Evolutionary conservation across 2,329 filamentous ascomycete species (phyloP).

Genomic region (Massarina eburnea): DNA sequence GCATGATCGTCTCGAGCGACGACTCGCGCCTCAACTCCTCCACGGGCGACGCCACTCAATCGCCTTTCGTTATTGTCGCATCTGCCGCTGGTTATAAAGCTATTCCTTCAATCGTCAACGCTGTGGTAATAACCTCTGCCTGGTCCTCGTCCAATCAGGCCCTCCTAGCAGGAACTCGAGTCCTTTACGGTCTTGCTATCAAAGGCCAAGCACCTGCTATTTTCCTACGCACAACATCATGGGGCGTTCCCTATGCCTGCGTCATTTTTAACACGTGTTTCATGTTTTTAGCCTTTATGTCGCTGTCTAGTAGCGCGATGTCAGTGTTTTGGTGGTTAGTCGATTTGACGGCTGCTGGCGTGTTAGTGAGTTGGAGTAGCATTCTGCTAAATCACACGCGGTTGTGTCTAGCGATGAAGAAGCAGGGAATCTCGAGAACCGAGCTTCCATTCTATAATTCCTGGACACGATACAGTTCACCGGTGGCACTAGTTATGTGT

Average conservation of each 20-base stretch:
- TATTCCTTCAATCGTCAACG: conserved; percentile 72
- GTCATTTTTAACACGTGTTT: conserved; percentile 41
- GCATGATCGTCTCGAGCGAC: conserved; percentile 57
- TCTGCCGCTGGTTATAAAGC: conserved; percentile 32
- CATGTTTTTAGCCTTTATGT: conserved; percentile 51
- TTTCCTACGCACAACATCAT: conserved; percentile 48
- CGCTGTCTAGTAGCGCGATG: conserved; percentile 45
- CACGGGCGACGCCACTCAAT: conserved; percentile 21
- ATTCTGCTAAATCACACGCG: conserved; percentile 60
- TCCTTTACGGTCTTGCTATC: conserved; percentile 50
- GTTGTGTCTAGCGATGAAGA: conserved; percentile 48
- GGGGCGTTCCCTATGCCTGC: conserved; percentile 43
- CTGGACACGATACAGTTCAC: conserved; percentile 40
- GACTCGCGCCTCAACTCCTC: conserved; percentile 53
- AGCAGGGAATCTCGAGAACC: conserved; percentile 57
- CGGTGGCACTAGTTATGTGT: conserved; percentile 45
- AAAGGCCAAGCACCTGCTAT: conserved; percentile 54
- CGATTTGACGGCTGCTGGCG: conserved; percentile 63
- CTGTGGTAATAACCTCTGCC: conserved; percentile 70
- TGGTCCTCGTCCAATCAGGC: conserved; percentile 69
- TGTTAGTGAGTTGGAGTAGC: conserved; percentile 55
- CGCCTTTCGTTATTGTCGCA: conserved; percentile 1
- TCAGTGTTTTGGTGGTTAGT: conserved; percentile 67
- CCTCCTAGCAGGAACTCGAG: conserved; percentile 55
- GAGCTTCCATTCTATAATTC: conserved; percentile 30